Base-by-base conservation (phyloP, 257 asterid species). In the Solanum bulbocastanum region DNA sequence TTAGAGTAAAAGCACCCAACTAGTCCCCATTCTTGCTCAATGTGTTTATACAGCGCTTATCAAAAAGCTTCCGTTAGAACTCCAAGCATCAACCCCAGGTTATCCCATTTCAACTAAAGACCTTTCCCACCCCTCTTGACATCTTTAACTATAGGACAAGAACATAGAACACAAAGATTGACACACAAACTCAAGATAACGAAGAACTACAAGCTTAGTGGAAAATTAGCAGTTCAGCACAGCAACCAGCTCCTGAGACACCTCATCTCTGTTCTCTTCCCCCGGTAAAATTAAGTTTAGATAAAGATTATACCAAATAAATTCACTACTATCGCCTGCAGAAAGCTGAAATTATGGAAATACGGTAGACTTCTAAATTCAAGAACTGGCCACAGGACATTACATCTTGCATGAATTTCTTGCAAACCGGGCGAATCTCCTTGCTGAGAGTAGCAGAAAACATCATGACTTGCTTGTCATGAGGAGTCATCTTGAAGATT, bases 351-450 rank as follows among this genome's bases (percentile, higher is more conserved):
- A 84, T 88, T 90, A 92, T 88, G 90, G 93, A 49, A 89, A 92
- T 87, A 92, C 49, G 88, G 91, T 87, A 92, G 95, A 91, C 92
- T 92, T 89, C 96, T 88, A 93, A 94, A 91, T 90, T 92, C 94
- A 92, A 93, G 93, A 91, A 87, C 98, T 92, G 96, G 97, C 85
- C 94, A 94, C 90, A 89, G 93, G 90, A 95, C 93, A 95, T 96
- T 95, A 96, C 99, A 92, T 96, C 98, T 95, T 94, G 98, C 98
- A 96, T 96, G 84, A 96, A 96, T 87, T 96, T 96, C 94, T 95
- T 96, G 98, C 99, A 96, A 86, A 96, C 94, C 1, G 99, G 99
- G 74, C 98, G 98, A 66, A 95, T 96, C 90, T 96, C 99, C 94
- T 96, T 96, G 94, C 99, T 94, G 86, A 96, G 97, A 4, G 99